These are phyloP conservation scores for Pyricularia grisea DNA, from an alignment of 2,329 filamentous ascomycete genomes.

Conservation along the genomic window DNA sequence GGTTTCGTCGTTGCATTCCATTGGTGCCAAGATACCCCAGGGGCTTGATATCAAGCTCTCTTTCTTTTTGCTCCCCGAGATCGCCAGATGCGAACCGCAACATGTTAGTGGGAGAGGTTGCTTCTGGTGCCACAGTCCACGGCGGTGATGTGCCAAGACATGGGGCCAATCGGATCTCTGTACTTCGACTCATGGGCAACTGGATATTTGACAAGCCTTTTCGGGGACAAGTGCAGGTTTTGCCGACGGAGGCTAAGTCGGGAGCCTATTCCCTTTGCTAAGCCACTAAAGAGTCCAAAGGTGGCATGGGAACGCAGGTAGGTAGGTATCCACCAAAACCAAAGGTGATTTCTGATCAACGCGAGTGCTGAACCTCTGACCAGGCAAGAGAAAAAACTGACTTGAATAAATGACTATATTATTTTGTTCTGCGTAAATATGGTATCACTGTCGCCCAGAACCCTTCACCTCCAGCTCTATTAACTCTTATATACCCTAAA, in stretches of 20 bases:
- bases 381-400: neutral
- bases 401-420: neutral
- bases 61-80: neutral
- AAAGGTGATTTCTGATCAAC: too few species aligned
- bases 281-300: too few species aligned
- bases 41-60: neutral
- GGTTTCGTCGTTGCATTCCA: neutral
- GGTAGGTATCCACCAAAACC: too few species aligned
- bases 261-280: too few species aligned
- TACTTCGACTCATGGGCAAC: neutral
- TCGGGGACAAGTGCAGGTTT: too few species aligned
- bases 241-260: too few species aligned
- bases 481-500: neutral
- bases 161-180: neutral
- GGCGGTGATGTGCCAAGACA: neutral
- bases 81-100: neutral
- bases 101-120: neutral
- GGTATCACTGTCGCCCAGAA: neutral
- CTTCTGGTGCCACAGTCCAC: neutral
- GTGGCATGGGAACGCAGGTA: too few species aligned
- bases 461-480: neutral
- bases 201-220: too few species aligned
- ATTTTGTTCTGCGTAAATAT: neutral
- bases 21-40: neutral
- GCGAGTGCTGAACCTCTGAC: neutral